Evolutionary conservation across 495 filamentous ascomycete species (phyloP), one percentile per base, ranked within the genome.

Genomic region (Penicillium daleae): DNA sequence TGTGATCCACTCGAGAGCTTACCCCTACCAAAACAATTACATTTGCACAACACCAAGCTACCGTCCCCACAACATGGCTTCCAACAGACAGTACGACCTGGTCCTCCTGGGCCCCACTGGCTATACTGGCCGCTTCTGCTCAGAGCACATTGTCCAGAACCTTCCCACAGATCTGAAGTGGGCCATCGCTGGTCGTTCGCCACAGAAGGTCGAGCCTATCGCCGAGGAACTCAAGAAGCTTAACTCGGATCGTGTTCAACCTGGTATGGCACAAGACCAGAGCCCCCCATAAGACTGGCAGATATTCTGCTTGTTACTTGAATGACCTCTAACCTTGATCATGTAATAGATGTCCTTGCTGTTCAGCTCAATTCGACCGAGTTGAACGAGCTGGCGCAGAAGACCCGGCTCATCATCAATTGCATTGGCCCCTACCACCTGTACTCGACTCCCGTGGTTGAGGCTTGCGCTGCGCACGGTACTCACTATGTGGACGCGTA

Each of bases 401-500:
- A 90, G 71, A 93, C 92, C 6, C 86, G 82, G 56, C 67, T 94
- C 44, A 73, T 98, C 29, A 89, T 98, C 71, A 90, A 91, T 55
- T 92, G 90, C 46, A 86, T 97, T 33, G 94, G 94, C 0, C 94
- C 94, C 0, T 98, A 93, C 74, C 77, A 86, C 68, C 68, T 85
- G 32, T 89, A 96, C 67, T 93, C 94, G 44, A 88, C 89, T 49
- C 84, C 85, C 44, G 92, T 93, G 21, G 86, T 98, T 57, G 88
- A 90, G 65, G 93, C 93, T n/a, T 98, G 94, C 72, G 92, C 91
- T 32, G 83, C 86, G 52, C 87, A 87, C 62, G 93, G 94, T 24
- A 97, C 94, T 13, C 93, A 97, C 73, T 97, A 97, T 72, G 79
- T 98, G 46, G 94, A 97, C 78, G 86, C 86, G 79, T 80, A 59